Evolutionary conservation across 2,329 filamentous ascomycete species (phyloP).

Genomic region (Penicillium nordicum): DNA sequence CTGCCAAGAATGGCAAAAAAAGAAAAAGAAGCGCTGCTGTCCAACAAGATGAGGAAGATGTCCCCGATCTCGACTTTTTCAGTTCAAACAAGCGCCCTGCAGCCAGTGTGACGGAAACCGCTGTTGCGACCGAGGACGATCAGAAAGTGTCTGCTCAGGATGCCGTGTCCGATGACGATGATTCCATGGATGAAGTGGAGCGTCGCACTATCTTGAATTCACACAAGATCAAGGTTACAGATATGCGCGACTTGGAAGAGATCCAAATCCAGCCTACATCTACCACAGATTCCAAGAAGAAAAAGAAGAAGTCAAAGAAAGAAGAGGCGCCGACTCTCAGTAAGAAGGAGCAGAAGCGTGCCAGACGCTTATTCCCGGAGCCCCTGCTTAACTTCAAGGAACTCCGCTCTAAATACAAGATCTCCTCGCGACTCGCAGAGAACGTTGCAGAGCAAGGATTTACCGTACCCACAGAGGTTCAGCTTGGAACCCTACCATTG

Average conservation of each 20-base stretch:
- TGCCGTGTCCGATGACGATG: slow-evolving; percentile 25
- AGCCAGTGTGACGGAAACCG: slow-evolving; percentile 12
- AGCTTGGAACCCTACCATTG: slow-evolving; percentile 79
- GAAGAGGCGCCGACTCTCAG: slow-evolving; percentile 36
- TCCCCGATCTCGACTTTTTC: slow-evolving; percentile 38
- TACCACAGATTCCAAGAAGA: slow-evolving; percentile 44
- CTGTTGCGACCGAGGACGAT: slow-evolving; percentile 17
- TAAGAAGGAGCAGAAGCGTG: slow-evolving; percentile 50
- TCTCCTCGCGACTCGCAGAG: slow-evolving; percentile 68
- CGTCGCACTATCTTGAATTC: slow-evolving; percentile 70
- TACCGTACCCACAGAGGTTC: slow-evolving; percentile 84
- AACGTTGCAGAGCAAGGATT: slow-evolving; percentile 87
- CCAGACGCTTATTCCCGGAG: slow-evolving; percentile 66
- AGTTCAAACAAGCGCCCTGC: slow-evolving; percentile 28
- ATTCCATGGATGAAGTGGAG: slow-evolving; percentile 62
- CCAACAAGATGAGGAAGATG: slow-evolving; percentile 25
- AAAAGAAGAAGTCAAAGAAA: slow-evolving; percentile 57
- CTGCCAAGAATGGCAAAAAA: slow-evolving; percentile 31
- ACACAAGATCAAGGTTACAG: slow-evolving; percentile 79
- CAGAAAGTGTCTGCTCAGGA: slow-evolving; percentile 18
- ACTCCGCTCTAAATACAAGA: slow-evolving; percentile 66
- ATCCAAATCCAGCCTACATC: slow-evolving; percentile 25
- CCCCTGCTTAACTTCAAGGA: slow-evolving; percentile 75
- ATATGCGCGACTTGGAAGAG: slow-evolving; percentile 57
- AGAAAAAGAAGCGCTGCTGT: slow-evolving; percentile 35